Percentiles rank a stretch among this genome's conserved stretches.
Conservation (phyloP, 805 yeast genomes). For the Cyberlindnera suaveolens region DNA sequence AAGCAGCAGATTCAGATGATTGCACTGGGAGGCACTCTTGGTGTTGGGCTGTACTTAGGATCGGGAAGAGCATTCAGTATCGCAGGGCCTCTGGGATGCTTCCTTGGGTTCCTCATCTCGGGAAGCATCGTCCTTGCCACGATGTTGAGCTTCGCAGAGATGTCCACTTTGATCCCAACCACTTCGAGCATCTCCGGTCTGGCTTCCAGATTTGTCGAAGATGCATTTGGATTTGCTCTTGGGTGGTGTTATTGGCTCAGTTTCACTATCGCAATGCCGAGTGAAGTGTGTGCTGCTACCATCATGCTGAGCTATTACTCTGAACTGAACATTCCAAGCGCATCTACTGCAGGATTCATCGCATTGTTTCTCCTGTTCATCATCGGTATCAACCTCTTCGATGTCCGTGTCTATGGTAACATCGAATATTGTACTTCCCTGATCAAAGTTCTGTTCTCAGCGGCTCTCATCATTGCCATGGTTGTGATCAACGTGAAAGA, state of each 20-base stretch:
- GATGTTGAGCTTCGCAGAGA: conserved; percentile 71
- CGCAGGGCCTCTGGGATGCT: conserved; percentile 74
- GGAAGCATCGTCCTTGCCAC: conserved; percentile 65
- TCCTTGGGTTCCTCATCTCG: conserved; percentile 58
- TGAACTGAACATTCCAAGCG: conserved; percentile 42
- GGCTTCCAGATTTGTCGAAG: conserved; percentile 69
- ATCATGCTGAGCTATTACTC: conserved; percentile 69
- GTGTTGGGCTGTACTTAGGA: conserved; percentile 66
- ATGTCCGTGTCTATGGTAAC: conserved; percentile 71
- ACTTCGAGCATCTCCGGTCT: conserved; percentile 75
- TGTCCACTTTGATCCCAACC: conserved; percentile 74
- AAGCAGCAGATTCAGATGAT: conserved; percentile 72
- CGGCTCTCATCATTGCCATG: conserved; percentile 56
- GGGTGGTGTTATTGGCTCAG: conserved; percentile 74
- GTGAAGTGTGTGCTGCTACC: conserved; percentile 76
- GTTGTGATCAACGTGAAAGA: conserved; percentile 48
- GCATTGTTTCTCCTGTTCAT: conserved; percentile 47
- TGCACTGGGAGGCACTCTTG: conserved; percentile 72
- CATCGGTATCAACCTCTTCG: conserved; percentile 50
- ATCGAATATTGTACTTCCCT: conserved; percentile 59
- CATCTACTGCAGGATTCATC: conserved; percentile 58
- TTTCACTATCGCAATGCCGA: conserved; percentile 66
- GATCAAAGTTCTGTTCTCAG: conserved; percentile 46
- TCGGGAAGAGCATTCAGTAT: conserved; percentile 68
- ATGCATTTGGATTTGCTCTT: conserved; percentile 68